These are phyloP conservation scores for Kurtzmaniella fragi DNA, from an alignment of 805 yeast genomes.

Conservation along the genomic window DNA sequence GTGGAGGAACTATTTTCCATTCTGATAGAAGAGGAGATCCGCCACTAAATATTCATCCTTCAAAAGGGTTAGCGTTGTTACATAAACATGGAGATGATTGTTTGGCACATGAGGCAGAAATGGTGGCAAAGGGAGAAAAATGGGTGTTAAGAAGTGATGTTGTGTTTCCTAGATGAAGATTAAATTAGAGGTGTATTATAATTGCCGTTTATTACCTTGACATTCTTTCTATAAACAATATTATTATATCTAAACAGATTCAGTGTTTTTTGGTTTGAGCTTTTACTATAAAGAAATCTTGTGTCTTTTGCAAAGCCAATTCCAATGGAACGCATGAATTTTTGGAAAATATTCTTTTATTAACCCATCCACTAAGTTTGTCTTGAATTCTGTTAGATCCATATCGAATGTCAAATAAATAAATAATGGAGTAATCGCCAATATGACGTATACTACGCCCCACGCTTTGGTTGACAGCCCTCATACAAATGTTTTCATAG, in stretches of 20 bases:
- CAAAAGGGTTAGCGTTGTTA: constrained; percentile 51
- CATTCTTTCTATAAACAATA: too few species aligned
- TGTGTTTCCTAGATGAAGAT: too few species aligned
- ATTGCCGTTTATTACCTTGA: too few species aligned
- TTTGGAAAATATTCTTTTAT: constrained; percentile 13
- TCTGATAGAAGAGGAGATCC: constrained; percentile 17
- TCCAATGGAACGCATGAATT: constrained; percentile 3
- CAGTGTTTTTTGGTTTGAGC: not conserved
- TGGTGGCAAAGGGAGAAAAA: constrained; percentile 48
- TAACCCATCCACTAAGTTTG: constrained; percentile 75
- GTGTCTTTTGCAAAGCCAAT: constrained; percentile 16
- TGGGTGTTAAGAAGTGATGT: constrained; percentile 64
- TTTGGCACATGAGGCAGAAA: constrained; percentile 52
- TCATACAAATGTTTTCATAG: constrained; percentile 83
- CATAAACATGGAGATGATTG: constrained; percentile 69
- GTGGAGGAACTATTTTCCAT: constrained; percentile 59
- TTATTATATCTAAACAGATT: too few species aligned
- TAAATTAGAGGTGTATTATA: not conserved
- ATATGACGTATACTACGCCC: constrained; percentile 88
- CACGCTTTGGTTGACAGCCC: constrained; percentile 86
- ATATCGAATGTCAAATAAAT: constrained; percentile 66
- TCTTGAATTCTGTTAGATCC: constrained; percentile 37
- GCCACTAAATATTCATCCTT: constrained; percentile 40
- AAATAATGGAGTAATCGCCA: constrained; percentile 73
- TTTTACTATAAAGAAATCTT: constrained; percentile 18